These are phyloP conservation scores for Crithidia sp. DNA, from an alignment of 208 protist species.

Conservation along the genomic window DNA sequence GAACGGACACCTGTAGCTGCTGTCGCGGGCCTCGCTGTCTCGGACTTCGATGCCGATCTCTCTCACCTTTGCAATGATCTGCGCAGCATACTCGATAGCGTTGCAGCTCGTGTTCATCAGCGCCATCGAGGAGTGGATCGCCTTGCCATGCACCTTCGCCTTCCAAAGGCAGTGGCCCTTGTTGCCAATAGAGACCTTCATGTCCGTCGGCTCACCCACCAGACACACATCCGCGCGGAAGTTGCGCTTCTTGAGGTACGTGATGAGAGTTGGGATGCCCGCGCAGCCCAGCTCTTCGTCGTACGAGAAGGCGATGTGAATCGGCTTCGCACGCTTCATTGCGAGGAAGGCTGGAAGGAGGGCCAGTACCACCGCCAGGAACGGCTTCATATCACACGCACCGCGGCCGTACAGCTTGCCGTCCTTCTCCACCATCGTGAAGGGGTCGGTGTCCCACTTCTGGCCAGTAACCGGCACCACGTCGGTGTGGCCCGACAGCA, in stretches of 20 bases:
- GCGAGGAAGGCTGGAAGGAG: constrained; percentile 37
- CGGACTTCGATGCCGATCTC: constrained; percentile 39
- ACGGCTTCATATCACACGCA: constrained; percentile 69
- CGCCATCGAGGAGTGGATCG: constrained; percentile 53
- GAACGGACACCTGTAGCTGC: constrained; percentile 36
- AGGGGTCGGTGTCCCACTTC: constrained; percentile 61
- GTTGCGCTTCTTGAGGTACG: constrained; percentile 36
- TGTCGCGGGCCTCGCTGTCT: constrained; percentile 28
- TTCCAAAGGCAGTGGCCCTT: constrained; percentile 16
- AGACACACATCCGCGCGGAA: constrained; percentile 49
- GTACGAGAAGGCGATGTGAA: constrained; percentile 58
- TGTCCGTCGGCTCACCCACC: too few relatives aligned
- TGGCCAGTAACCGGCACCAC: constrained; percentile 58
- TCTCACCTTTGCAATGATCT: constrained; percentile 45
- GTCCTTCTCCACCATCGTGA: constrained; percentile 49
- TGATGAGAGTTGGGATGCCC: constrained; percentile 44
- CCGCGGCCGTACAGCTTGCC: constrained; percentile 64
- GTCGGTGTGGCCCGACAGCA: constrained; percentile 65
- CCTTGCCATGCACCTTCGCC: constrained; percentile 34
- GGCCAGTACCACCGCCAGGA: constrained; percentile 53
- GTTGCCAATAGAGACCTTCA: too few relatives aligned
- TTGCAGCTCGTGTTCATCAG: constrained; percentile 51
- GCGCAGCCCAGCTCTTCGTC: constrained; percentile 55
- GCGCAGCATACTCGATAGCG: constrained; percentile 40
- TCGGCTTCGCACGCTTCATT: constrained; percentile 51